Conservation (phyloP, 176 grass and related monocot genomes). For the Aegilops longissima region DNA sequence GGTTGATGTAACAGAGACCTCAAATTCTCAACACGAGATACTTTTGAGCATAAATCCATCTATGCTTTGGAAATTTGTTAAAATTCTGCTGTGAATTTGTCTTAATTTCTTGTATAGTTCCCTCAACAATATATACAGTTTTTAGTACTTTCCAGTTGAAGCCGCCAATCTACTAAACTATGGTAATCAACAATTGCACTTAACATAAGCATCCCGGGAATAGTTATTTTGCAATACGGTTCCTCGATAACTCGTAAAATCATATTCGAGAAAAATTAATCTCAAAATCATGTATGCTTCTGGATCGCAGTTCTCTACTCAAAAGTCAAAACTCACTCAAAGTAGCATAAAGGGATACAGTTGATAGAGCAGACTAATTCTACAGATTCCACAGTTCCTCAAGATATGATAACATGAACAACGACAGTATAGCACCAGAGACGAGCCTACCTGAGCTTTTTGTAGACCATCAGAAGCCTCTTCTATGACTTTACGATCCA, state of each 20-base stretch:
- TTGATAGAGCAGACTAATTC: neutral
- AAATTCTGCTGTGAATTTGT: neutral
- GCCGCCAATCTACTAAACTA: neutral
- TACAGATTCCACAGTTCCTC: neutral
- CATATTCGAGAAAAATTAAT: neutral
- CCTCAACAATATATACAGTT: neutral
- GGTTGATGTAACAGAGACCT: neutral
- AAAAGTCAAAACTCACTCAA: neutral
- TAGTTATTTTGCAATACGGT: neutral
- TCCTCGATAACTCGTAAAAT: neutral
- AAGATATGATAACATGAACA: constrained; percentile 2
- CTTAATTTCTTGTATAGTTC: neutral
- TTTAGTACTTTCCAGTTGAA: neutral
- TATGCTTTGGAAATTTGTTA: neutral
- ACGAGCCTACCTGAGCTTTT: constrained; percentile 67
- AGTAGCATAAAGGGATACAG: neutral
- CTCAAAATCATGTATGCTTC: constrained; percentile 5
- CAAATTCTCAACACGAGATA: neutral
- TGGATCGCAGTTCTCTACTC: neutral
- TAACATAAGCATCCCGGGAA: neutral
- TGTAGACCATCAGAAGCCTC: constrained; percentile 79
- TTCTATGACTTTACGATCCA: constrained; percentile 51
- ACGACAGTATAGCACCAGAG: neutral
- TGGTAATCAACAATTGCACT: neutral
- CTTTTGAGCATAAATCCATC: neutral